Evolutionary conservation across 75 land plant genomes (phyloP).

Genomic region (Azolla pinnata): DNA sequence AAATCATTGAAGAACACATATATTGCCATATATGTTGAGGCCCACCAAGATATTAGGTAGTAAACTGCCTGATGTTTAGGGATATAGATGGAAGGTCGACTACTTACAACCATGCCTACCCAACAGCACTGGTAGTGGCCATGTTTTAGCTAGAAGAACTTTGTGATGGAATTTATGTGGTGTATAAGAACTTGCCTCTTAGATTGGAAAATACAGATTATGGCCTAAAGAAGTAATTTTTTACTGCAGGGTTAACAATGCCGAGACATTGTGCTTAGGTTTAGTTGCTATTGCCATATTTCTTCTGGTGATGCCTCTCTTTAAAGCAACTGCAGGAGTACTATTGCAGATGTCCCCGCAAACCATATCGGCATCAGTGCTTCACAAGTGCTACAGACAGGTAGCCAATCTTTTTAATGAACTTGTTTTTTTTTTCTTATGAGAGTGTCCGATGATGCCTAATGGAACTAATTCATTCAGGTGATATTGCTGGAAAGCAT

Average conservation of each 20-base stretch:
- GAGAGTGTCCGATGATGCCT: background rate
- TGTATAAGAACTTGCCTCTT: too few species aligned
- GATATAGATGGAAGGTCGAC: too few species aligned
- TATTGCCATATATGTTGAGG: too few species aligned
- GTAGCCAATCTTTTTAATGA: constrained; percentile 15
- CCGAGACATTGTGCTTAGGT: constrained; percentile 82
- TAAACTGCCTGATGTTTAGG: too few species aligned
- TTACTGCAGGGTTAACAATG: constrained; percentile 66
- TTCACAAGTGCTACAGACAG: constrained; percentile 87
- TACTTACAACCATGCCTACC: too few species aligned
- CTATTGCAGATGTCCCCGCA: constrained; percentile 79
- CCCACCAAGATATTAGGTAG: too few species aligned
- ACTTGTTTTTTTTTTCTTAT: constrained; percentile 1
- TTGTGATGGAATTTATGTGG: too few species aligned
- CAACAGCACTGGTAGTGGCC: too few species aligned
- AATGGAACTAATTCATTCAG: constrained; percentile 18
- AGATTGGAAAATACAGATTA: too few species aligned
- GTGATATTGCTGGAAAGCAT: constrained; percentile 58
- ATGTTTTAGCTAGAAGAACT: too few species aligned
- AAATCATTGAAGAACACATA: too few species aligned
- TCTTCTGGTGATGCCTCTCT: constrained; percentile 78
- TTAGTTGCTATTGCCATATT: constrained; percentile 79
- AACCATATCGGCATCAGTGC: constrained; percentile 60
- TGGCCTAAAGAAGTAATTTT: background rate
- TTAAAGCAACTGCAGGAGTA: constrained; percentile 66